Conservation (phyloP, 495 filamentous ascomycete genomes). For the Penicillium pancosmium region DNA sequence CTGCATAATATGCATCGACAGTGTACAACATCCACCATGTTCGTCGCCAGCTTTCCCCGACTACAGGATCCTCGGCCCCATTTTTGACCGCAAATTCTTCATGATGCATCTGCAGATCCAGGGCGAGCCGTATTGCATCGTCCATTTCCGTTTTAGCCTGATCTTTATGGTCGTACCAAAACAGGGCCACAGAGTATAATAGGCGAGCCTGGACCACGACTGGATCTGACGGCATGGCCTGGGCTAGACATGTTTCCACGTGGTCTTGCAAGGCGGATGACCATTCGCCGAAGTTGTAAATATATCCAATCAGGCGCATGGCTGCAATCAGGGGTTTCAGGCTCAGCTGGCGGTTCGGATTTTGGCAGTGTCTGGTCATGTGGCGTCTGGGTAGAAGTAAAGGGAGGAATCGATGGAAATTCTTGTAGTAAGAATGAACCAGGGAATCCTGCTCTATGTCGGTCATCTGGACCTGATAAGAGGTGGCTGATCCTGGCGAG, state of each 20-base stretch:
- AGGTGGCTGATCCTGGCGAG: slow-evolving; percentile 3
- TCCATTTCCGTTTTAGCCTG: slow-evolving; percentile 29
- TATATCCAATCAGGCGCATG: slow-evolving; percentile 31
- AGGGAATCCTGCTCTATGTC: slow-evolving; percentile 25
- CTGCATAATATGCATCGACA: slow-evolving; percentile 33
- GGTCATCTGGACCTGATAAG: not conserved
- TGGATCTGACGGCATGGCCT: slow-evolving; percentile 53
- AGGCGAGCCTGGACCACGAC: slow-evolving; percentile 33
- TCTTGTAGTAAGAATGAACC: slow-evolving; percentile 33
- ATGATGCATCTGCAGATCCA: slow-evolving; percentile 29
- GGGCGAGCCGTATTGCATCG: slow-evolving; percentile 39
- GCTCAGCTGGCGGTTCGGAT: slow-evolving; percentile 21
- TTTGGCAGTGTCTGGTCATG: slow-evolving; percentile 19
- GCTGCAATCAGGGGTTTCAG: slow-evolving; percentile 25
- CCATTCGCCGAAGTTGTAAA: slow-evolving; percentile 25
- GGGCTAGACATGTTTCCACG: slow-evolving; percentile 50
- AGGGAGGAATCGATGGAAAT: slow-evolving; percentile 35
- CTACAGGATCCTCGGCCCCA: slow-evolving; percentile 24
- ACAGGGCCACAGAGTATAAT: slow-evolving; percentile 36
- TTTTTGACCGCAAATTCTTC: slow-evolving; percentile 22
- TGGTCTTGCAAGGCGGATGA: slow-evolving; percentile 22
- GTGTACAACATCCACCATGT: slow-evolving; percentile 43
- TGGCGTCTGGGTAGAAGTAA: slow-evolving; percentile 26
- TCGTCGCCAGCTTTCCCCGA: slow-evolving; percentile 37
- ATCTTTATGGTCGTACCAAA: slow-evolving; percentile 33